These are phyloP conservation scores for Coniella vitis DNA, from an alignment of 2,329 filamentous ascomycete species.

Conservation along the genomic window DNA sequence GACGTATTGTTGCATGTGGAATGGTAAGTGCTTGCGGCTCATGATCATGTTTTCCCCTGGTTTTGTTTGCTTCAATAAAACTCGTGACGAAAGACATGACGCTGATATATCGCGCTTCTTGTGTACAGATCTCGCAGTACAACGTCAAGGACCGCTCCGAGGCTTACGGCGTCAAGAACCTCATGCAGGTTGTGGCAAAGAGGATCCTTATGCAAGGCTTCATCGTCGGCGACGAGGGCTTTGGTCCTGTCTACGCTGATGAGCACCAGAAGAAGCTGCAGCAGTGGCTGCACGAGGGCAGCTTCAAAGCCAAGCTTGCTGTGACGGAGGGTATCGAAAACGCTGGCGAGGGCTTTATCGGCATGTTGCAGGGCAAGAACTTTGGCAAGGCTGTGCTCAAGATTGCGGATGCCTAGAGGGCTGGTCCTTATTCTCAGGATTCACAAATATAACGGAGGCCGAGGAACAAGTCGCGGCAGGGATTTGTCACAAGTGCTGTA, in stretches of 20 bases:
- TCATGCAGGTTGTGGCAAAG: constrained; percentile 60
- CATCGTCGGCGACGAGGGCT: constrained; percentile 59
- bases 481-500: background rate
- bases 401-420: constrained; percentile 27
- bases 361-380: constrained; percentile 71
- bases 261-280: constrained; percentile 72
- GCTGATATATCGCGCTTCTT: constrained; percentile 25
- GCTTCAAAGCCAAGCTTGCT: constrained; percentile 62
- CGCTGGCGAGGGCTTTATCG: constrained; percentile 64
- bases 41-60: no score
- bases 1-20: constrained; percentile 58
- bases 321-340: constrained; percentile 73
- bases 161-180: constrained; percentile 59
- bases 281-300: constrained; percentile 70
- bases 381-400: constrained; percentile 81
- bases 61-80: no score
- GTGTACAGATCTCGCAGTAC: constrained; percentile 61
- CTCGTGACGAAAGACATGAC: background rate
- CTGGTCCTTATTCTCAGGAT: no score
- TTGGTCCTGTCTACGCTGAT: constrained; percentile 58
- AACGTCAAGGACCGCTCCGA: constrained; percentile 47
- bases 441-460: no score
- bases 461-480: no score
- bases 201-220: constrained; percentile 68
- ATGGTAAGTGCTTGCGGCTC: constrained; percentile 44